These are phyloP conservation scores for Agrostemma githago DNA, from an alignment of 148 eudicot species.

Conservation along the genomic window DNA sequence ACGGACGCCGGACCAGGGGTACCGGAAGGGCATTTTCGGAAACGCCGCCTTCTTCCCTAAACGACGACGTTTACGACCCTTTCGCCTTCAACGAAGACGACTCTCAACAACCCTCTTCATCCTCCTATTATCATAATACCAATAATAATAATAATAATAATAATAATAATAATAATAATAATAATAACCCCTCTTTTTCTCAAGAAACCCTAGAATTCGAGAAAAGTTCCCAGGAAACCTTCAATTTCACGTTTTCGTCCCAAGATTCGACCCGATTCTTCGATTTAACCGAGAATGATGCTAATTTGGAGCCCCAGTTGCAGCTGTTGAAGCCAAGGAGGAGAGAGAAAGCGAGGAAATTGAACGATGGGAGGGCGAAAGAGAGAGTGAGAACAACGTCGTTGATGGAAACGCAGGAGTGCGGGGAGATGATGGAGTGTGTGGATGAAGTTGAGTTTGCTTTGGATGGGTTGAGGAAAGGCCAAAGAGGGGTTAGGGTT, in stretches of 20 bases:
- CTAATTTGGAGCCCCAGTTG: constrained; percentile 26
- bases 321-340: constrained; percentile 30
- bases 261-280: constrained; percentile 60
- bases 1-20: constrained; percentile 65
- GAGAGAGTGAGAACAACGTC: constrained; percentile 33
- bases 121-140: neutral
- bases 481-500: constrained; percentile 42
- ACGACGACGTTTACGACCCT: constrained; percentile 45
- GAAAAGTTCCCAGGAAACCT: constrained; percentile 40
- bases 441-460: constrained; percentile 91
- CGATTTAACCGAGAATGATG: constrained; percentile 27
- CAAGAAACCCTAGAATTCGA: constrained; percentile 27
- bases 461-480: constrained; percentile 71
- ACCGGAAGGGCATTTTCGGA: constrained; percentile 35
- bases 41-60: constrained; percentile 9
- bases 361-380: constrained; percentile 31
- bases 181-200: constrained; percentile 10
- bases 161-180: neutral
- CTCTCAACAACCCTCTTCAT: constrained; percentile 11
- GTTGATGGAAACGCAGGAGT: constrained; percentile 94
- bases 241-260: constrained; percentile 46
- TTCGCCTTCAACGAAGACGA: constrained; percentile 29
- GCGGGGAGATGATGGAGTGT: constrained; percentile 96
- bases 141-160: neutral
- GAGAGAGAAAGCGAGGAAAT: constrained; percentile 30